These are phyloP conservation scores for Smittium culicis DNA, from an alignment of 371 early-diverging fungal species.

Conservation along the genomic window DNA sequence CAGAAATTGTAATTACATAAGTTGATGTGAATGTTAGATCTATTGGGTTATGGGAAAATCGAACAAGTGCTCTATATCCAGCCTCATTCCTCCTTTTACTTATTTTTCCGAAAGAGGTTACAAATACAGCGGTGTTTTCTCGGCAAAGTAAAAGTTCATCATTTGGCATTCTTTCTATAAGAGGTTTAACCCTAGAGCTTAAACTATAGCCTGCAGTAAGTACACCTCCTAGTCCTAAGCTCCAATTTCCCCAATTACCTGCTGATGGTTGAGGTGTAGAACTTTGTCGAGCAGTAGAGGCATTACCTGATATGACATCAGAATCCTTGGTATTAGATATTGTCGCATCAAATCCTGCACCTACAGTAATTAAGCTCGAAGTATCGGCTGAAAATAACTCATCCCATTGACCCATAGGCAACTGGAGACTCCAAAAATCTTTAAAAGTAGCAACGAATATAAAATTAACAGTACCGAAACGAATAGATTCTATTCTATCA, in stretches of 20 bases:
- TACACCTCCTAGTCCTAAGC: conserved; percentile 23
- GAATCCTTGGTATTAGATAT: not conserved
- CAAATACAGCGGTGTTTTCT: conserved; percentile 30
- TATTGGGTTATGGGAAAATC: conserved; percentile 21
- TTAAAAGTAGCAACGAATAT: conserved; percentile 26
- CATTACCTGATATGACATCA: conserved; percentile 6
- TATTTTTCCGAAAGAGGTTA: conserved; percentile 32
- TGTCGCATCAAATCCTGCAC: conserved; percentile 11
- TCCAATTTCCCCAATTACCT: conserved; percentile 31
- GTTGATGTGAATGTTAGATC: conserved; percentile 31
- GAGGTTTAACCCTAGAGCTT: conserved; percentile 17
- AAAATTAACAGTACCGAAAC: conserved; percentile 24
- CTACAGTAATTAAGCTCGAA: conserved; percentile 28
- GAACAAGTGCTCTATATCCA: conserved; percentile 8
- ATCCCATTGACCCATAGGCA: conserved; percentile 31
- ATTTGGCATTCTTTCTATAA: conserved; percentile 27
- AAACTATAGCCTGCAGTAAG: not conserved
- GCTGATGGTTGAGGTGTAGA: not conserved
- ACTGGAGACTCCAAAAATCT: conserved; percentile 31
- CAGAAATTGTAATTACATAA: conserved; percentile 25
- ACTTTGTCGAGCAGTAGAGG: conserved; percentile 6
- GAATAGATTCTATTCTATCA: conserved; percentile 25
- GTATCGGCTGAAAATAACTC: conserved; percentile 32
- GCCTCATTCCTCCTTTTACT: conserved; percentile 16
- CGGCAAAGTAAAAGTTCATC: conserved; percentile 30